Conservation (phyloP, 2,329 filamentous ascomycete genomes). For the Claviceps sp. region DNA sequence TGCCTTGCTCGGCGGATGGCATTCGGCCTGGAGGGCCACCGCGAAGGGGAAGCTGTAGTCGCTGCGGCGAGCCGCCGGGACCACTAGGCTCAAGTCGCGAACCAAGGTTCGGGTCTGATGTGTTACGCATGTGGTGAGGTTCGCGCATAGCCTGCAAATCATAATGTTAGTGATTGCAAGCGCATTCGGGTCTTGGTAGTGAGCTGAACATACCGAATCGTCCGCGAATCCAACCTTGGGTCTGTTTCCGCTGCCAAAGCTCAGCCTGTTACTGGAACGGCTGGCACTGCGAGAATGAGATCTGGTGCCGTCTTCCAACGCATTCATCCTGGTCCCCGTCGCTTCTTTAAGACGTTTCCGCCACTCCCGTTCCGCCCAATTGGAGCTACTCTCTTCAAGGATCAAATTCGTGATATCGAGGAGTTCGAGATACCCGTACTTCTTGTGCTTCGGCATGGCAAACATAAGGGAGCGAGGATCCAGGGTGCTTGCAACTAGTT, state of each 20-base stretch:
- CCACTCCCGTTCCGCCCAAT: slow-evolving; percentile 83
- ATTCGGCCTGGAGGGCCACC: slow-evolving; percentile 30
- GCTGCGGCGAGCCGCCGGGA: slow-evolving; percentile 18
- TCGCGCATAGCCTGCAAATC: slow-evolving; percentile 20
- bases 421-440: slow-evolving; percentile 84
- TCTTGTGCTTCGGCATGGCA: slow-evolving; percentile 78
- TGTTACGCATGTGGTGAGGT: slow-evolving; percentile 30
- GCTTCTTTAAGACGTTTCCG: slow-evolving; percentile 77
- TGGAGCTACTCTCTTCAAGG: slow-evolving; percentile 57
- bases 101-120: slow-evolving; percentile 29
- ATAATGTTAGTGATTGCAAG: slow-evolving; percentile 4
- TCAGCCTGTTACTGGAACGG: slow-evolving; percentile 43
- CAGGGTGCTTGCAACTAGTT: slow-evolving; percentile 74
- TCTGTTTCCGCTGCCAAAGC: slow-evolving; percentile 29
- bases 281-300: slow-evolving; percentile 40
- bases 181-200: not conserved
- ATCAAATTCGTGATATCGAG: slow-evolving; percentile 75
- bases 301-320: slow-evolving; percentile 36
- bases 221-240: slow-evolving; percentile 45
- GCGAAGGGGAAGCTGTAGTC: slow-evolving; percentile 23
- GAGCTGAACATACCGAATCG: slow-evolving; percentile 16
- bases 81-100: slow-evolving; percentile 13
- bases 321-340: slow-evolving; percentile 65
- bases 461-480: slow-evolving; percentile 93
- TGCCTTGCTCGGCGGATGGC: slow-evolving; percentile 36